Base-by-base conservation (phyloP, 352 stramenopile genomes). In the Vaucheria bursata region DNA sequence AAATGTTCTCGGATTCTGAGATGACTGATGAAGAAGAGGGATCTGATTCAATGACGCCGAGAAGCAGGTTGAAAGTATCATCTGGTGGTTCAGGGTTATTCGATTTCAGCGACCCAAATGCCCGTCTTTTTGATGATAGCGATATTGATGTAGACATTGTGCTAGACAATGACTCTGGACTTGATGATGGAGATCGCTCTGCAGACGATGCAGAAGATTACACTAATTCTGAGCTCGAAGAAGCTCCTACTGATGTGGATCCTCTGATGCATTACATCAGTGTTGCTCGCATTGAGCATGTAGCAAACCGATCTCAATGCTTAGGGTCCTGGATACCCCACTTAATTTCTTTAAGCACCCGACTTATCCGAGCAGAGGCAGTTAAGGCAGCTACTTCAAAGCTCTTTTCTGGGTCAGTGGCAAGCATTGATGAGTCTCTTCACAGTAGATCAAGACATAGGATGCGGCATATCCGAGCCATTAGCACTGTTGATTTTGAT, bases 241-340 rank as follows among this genome's bases (percentile, higher is more conserved):
- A n/a, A n/a, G n/a, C n/a, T 8, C 29, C 75, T 39, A 12, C 67
- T 71, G 75, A 71, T 4, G 37, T 80, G 45, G 75, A 80, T 38
- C 34, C 52, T 25, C 34, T 80, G 29, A 75, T 49, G 75, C 32
- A n/a, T n/a, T n/a, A n/a, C n/a, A 72, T 82, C 50, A 77, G 66
- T 37, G 31, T 82, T 29, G 77, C 77, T 40, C 50, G 77, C 1
- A 71, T 82, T 37, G 68, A 82, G 53, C 77, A 82, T 53, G 37
- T 82, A 50, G 79, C 68, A 59, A 82, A 82, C 39, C 36, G 77
- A 45, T 71, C 77, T 6, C 70, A 71, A 73, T 82, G 77, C 64
- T 73, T 82, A n/a, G 77, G 77, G 6, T 78, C 68, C 35, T 82
- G 77, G 77, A 65, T 82, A 34, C 77, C 77, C 40, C 77, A 82